Evolutionary conservation across 1,139 yeast genomes (phyloP).

Genomic region (Suhomyces terraborum): DNA sequence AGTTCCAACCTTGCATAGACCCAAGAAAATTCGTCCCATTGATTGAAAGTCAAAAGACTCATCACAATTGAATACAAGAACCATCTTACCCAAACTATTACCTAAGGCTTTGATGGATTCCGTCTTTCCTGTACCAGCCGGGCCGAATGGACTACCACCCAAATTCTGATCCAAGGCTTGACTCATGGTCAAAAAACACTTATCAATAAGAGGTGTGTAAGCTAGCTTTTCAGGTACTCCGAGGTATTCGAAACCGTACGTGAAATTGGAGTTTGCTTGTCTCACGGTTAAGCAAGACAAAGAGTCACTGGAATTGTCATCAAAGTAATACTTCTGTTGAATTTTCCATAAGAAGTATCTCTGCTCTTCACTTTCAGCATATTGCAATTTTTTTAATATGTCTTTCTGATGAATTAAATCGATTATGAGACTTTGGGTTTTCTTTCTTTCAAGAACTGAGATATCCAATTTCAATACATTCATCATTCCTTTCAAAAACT

Average conservation of each 20-base stretch:
- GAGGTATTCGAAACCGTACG: conserved; percentile 80
- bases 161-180: conserved; percentile 71
- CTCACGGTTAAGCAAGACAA: conserved; percentile 43
- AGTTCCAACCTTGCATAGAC: conserved; percentile 84
- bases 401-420: conserved; percentile 68
- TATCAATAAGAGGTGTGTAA: conserved; percentile 70
- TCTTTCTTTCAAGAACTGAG: conserved; percentile 40
- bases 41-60: conserved; percentile 84
- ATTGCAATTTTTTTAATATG: conserved; percentile 31
- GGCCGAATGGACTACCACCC: conserved; percentile 96
- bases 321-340: conserved; percentile 54
- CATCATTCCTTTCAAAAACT: conserved; percentile 20
- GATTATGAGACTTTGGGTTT: conserved; percentile 60
- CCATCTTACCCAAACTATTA: conserved; percentile 75
- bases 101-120: conserved; percentile 89
- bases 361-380: conserved; percentile 18
- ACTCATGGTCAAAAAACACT: conserved; percentile 68
- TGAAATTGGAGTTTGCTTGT: conserved; percentile 55
- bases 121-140: conserved; percentile 98
- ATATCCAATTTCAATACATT: conserved; percentile 24
- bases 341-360: conserved; percentile 48
- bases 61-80: conserved; percentile 87
- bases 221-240: conserved; percentile 79
- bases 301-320: conserved; percentile 25
- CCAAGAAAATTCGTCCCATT: conserved; percentile 74